These are phyloP conservation scores for Eurotiales sp. DNA, from an alignment of 2,329 filamentous ascomycete genomes.

Conservation along the genomic window DNA sequence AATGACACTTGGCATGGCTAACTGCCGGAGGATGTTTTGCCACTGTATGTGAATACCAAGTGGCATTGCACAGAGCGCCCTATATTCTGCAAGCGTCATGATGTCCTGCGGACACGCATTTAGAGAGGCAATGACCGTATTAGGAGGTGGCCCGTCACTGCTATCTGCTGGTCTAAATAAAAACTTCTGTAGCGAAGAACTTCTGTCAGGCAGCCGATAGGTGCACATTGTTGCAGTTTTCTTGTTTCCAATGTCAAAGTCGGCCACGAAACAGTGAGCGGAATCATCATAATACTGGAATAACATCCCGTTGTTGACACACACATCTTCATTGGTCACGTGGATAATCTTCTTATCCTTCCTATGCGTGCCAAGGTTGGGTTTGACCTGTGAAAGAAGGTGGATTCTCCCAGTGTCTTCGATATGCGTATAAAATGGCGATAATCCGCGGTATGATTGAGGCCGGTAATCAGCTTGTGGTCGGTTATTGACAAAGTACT, in stretches of 20 bases:
- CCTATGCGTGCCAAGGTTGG: background rate
- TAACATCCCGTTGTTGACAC: background rate
- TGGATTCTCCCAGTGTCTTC: background rate
- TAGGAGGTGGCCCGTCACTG: no score
- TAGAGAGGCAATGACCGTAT: slow-evolving; percentile 52
- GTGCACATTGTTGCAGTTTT: background rate
- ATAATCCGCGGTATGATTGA: background rate
- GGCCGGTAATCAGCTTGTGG: background rate
- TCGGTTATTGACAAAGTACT: background rate
- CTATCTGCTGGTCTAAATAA: slow-evolving; percentile 9
- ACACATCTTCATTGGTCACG: background rate
- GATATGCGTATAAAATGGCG: background rate
- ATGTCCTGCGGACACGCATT: slow-evolving; percentile 47
- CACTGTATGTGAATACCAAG: slow-evolving; percentile 51
- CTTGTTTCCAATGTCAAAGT: background rate
- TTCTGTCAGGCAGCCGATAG: background rate
- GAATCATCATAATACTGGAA: background rate
- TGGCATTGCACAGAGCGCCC: slow-evolving; percentile 48
- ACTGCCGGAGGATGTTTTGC: slow-evolving; percentile 53
- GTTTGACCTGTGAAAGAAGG: background rate
- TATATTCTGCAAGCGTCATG: slow-evolving; percentile 53
- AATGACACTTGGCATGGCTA: slow-evolving; percentile 48
- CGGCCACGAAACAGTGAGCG: background rate
- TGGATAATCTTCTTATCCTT: background rate
- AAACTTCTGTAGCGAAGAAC: background rate